Conservation (phyloP, 192 early-diverging fungal species). For the Coemansia sp. region DNA sequence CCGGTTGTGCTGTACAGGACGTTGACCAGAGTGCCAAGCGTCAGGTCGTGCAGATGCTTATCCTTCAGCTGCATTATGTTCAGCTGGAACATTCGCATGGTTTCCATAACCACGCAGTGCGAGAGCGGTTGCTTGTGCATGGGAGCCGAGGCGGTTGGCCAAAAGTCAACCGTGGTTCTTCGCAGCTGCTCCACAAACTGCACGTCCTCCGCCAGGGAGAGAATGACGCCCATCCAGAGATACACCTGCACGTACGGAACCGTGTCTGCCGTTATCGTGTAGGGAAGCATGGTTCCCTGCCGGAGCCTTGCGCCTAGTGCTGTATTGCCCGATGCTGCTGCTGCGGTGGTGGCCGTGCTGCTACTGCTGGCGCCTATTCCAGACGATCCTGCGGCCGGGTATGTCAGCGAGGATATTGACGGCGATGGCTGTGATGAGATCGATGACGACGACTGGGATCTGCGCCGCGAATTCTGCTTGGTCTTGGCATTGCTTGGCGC, state of each 20-base stretch:
- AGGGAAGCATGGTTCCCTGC: slow-evolving; percentile 22
- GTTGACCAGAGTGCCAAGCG: slow-evolving; percentile 42
- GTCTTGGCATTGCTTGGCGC: neutral
- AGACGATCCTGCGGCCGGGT: neutral
- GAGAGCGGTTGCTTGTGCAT: slow-evolving; percentile 43
- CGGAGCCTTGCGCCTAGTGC: slow-evolving; percentile 22
- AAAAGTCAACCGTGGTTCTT: slow-evolving; percentile 41
- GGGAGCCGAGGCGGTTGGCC: slow-evolving; percentile 29
- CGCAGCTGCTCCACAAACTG: slow-evolving; percentile 49
- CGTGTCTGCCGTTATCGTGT: slow-evolving; percentile 25
- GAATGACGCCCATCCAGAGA: slow-evolving; percentile 35
- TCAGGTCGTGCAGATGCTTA: slow-evolving; percentile 36
- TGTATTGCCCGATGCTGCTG: neutral
- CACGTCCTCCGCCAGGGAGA: slow-evolving; percentile 27
- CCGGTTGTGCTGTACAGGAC: slow-evolving; percentile 25
- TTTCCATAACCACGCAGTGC: slow-evolving; percentile 38
- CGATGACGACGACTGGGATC: slow-evolving; percentile 8
- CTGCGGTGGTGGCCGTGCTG: neutral
- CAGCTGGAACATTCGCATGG: slow-evolving; percentile 47
- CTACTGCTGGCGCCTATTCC: neutral
- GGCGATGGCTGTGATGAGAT: slow-evolving; percentile 11
- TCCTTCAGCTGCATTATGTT: slow-evolving; percentile 49
- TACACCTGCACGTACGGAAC: slow-evolving; percentile 44
- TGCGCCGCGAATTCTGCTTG: neutral
- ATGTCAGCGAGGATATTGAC: neutral